Conservation (phyloP, 2,329 filamentous ascomycete species). For the Botrytis fragariae region DNA sequence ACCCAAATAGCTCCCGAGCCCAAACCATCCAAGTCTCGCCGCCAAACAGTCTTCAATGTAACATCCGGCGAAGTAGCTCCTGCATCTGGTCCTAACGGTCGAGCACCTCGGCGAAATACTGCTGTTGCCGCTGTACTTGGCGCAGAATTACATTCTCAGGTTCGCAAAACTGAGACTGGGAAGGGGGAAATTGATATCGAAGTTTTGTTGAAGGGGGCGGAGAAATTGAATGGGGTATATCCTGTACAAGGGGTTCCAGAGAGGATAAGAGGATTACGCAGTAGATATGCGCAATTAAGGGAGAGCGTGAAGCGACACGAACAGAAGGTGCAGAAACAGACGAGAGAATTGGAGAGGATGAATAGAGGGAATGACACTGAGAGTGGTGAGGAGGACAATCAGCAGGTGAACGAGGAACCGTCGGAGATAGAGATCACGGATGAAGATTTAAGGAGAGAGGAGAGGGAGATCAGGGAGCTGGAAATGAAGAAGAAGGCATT, state of each 20-base stretch:
- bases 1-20: conserved; percentile 48
- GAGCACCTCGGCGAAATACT: conserved; percentile 66
- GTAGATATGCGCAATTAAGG: conserved; percentile 66
- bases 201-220: conserved; percentile 77
- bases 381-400: conserved; percentile 53
- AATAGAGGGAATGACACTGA: conserved; percentile 61
- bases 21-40: conserved; percentile 42
- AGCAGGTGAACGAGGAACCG: conserved; percentile 43
- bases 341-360: conserved; percentile 68
- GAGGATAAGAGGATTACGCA: conserved; percentile 69
- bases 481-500: conserved; percentile 61
- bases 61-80: conserved; percentile 58
- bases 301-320: conserved; percentile 81
- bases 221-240: conserved; percentile 88
- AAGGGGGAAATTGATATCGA: conserved; percentile 82
- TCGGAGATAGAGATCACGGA: conserved; percentile 55
- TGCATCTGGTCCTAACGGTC: conserved; percentile 46
- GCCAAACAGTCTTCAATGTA: conserved; percentile 66
- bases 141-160: conserved; percentile 79
- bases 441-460: conserved; percentile 66
- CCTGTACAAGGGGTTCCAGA: conserved; percentile 76
- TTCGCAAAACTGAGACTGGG: conserved; percentile 53
- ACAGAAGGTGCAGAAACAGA: conserved; percentile 72
- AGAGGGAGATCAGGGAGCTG: conserved; percentile 63
- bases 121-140: conserved; percentile 89